These are phyloP conservation scores for Trichoderma sp. DNA, from an alignment of 2,329 filamentous ascomycete species.

Conservation along the genomic window DNA sequence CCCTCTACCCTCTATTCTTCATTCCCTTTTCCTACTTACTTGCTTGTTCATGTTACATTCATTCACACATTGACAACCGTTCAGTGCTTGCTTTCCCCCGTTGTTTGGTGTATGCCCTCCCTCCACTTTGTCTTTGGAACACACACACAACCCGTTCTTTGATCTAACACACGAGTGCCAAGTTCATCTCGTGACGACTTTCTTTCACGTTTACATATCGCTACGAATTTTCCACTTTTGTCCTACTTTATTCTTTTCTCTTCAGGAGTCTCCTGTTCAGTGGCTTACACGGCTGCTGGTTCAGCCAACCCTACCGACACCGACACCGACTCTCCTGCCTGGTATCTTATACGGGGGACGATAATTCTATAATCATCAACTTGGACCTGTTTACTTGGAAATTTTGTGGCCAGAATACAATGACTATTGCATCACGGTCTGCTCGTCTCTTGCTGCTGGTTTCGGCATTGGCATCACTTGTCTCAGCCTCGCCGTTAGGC, in stretches of 20 bases:
- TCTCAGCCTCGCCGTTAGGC: conserved; percentile 27
- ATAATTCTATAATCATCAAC: neutral
- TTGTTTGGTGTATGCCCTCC: neutral
- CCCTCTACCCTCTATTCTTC: neutral
- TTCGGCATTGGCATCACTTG: conserved; percentile 15
- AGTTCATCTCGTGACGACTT: neutral
- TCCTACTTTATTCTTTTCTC: neutral
- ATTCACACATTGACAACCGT: neutral
- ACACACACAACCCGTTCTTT: conserved; percentile 9
- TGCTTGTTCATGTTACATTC: conserved; percentile 15
- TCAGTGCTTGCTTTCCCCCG: neutral
- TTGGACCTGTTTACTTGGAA: neutral
- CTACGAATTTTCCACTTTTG: neutral
- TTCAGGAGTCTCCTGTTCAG: neutral
- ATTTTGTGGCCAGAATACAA: neutral
- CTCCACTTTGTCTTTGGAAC: conserved; percentile 3
- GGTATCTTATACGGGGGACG: neutral
- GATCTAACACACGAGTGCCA: neutral
- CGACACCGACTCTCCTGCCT: neutral
- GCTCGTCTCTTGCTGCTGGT: conserved; percentile 20
- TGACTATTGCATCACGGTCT: conserved; percentile 1
- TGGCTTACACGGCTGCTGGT: neutral
- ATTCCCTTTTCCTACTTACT: neutral
- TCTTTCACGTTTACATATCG: neutral
- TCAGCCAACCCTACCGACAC: neutral